phyloP scores from a whole-genome alignment of 768 basidiomycete species.

The Suillus lakei region DNA sequence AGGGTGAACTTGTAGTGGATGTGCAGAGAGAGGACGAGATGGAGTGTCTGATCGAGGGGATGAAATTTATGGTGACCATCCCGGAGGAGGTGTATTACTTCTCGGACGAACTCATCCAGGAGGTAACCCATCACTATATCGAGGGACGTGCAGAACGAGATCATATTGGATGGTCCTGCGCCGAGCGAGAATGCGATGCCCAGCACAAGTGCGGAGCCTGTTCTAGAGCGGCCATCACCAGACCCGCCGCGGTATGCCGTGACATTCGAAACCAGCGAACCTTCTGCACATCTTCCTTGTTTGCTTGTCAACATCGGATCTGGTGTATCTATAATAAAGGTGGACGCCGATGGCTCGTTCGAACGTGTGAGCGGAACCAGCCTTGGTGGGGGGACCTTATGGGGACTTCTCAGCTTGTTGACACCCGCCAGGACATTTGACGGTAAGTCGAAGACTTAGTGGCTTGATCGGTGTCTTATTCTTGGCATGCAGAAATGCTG shows the following conservation, averaged over 20 bases:
- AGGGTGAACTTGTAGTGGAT: slow-evolving; percentile 76
- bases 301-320: slow-evolving; percentile 98
- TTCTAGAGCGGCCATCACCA: slow-evolving; percentile 85
- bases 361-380: slow-evolving; percentile 98
- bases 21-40: slow-evolving; percentile 95
- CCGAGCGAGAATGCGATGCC: slow-evolving; percentile 12
- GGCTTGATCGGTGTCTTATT: slow-evolving; percentile 7
- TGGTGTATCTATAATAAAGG: slow-evolving; percentile 96
- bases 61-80: slow-evolving; percentile 95
- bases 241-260: slow-evolving; percentile 89
- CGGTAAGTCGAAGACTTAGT: slow-evolving; percentile 59
- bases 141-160: slow-evolving; percentile 12
- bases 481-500: slow-evolving; percentile 84
- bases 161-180: slow-evolving; percentile 3
- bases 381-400: slow-evolving; percentile 95
- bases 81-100: slow-evolving; percentile 99
- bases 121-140: slow-evolving; percentile 44
- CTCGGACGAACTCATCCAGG: slow-evolving; percentile 94
- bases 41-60: slow-evolving; percentile 96
- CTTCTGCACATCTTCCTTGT: slow-evolving; percentile 91
- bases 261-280: slow-evolving; percentile 79
- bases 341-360: slow-evolving; percentile 92
- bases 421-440: slow-evolving; percentile 97
- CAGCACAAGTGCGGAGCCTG: slow-evolving; percentile 16
- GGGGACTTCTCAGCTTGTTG: slow-evolving; percentile 92